phyloP scores from a whole-genome alignment of 2,329 filamentous ascomycete genomes.

The Neonectria magnoliae region DNA sequence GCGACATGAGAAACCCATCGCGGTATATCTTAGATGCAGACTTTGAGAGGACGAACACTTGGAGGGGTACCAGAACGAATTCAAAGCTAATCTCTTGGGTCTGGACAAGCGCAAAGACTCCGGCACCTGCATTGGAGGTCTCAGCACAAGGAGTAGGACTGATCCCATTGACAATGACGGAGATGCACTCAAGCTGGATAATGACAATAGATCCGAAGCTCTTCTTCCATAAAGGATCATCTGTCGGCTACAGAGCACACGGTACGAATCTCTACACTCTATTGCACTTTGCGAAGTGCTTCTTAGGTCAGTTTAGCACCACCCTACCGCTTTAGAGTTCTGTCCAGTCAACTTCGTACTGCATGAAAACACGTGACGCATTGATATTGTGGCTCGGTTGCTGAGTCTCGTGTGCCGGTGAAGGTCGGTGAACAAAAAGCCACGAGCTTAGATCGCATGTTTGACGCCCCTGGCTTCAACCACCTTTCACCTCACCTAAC shows the following conservation, averaged over 20 bases:
- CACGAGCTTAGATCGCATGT: background rate
- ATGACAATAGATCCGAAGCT: background rate
- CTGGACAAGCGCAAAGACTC: background rate
- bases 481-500: background rate
- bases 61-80: background rate
- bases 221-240: too few relatives aligned
- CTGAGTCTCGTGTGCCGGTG: background rate
- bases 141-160: background rate
- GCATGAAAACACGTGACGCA: background rate
- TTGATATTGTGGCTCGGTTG: background rate
- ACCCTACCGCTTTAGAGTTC: background rate
- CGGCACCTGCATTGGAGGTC: background rate
- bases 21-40: background rate
- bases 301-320: too few relatives aligned
- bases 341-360: background rate
- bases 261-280: too few relatives aligned
- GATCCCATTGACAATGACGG: background rate
- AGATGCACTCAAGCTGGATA: background rate
- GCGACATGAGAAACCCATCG: background rate
- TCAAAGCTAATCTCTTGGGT: background rate
- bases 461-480: background rate
- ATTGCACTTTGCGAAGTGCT: too few relatives aligned
- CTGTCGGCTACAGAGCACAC: too few relatives aligned
- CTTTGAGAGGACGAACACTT: too few relatives aligned
- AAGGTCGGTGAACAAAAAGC: too few relatives aligned